Conservation (phyloP, 1,284 basidiomycete species). For the Trametes sp. region DNA sequence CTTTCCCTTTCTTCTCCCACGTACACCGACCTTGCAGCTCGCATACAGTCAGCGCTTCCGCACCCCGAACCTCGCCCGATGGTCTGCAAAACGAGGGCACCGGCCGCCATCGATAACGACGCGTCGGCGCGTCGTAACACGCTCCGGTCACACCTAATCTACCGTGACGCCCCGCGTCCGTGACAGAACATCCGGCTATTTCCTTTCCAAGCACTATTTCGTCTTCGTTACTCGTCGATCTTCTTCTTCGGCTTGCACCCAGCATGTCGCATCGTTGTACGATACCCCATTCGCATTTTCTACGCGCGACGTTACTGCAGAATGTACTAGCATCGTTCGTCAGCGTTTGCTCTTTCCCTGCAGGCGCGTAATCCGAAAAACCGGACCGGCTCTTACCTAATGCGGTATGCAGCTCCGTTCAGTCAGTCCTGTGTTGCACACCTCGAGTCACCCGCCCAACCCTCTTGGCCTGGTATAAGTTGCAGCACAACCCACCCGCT, state of each 20-base stretch:
- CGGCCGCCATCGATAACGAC: constrained; percentile 23
- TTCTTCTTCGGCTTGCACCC: no score
- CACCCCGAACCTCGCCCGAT: neutral
- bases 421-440: neutral
- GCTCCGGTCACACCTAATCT: constrained; percentile 13
- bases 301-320: neutral
- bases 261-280: no score
- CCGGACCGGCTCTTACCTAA: neutral
- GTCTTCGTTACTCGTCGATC: neutral
- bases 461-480: no score
- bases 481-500: neutral
- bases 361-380: neutral
- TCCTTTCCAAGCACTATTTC: neutral
- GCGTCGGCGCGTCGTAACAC: constrained; percentile 22
- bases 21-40: neutral
- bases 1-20: constrained; percentile 5
- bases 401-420: neutral
- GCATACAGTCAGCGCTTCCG: neutral
- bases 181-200: constrained; percentile 14
- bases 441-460: constrained; percentile 14
- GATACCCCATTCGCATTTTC: no score
- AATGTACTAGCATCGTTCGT: neutral
- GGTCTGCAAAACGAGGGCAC: neutral
- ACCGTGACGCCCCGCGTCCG: constrained; percentile 31
- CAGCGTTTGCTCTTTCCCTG: neutral